Percentiles rank a stretch among this genome's conserved stretches.
phyloP scores from a whole-genome alignment of 1,139 yeast species.

The Debaryomycetaceae sp. region DNA sequence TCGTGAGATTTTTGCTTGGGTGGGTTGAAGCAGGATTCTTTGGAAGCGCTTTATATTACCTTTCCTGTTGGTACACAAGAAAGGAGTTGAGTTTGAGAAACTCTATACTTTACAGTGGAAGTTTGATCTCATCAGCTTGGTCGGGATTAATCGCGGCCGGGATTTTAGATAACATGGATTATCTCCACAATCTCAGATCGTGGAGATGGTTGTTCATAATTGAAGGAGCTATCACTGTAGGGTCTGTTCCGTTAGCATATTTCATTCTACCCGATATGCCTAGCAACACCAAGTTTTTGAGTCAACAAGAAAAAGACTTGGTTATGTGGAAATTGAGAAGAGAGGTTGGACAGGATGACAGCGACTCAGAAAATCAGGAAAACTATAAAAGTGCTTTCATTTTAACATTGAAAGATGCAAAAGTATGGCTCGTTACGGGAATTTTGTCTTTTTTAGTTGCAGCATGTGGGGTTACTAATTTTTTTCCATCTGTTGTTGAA shows the following conservation, averaged over 20 bases:
- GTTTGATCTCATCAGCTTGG: slow-evolving; percentile 76
- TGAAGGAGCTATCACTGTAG: slow-evolving; percentile 70
- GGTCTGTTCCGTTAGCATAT: slow-evolving; percentile 52
- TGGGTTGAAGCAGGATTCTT: slow-evolving; percentile 58
- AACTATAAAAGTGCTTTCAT: slow-evolving; percentile 34
- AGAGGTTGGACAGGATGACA: slow-evolving; percentile 41
- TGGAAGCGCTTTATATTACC: slow-evolving; percentile 48
- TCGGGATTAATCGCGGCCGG: slow-evolving; percentile 66
- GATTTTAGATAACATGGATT: slow-evolving; percentile 38
- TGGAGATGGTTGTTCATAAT: slow-evolving; percentile 78
- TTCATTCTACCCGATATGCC: slow-evolving; percentile 74
- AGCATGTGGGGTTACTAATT: slow-evolving; percentile 57
- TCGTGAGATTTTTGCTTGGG: slow-evolving; percentile 48
- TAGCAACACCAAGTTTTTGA: slow-evolving; percentile 46
- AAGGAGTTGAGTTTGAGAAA: slow-evolving; percentile 50
- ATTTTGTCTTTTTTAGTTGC: slow-evolving; percentile 50
- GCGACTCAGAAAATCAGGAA: slow-evolving; percentile 27
- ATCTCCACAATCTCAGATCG: slow-evolving; percentile 37
- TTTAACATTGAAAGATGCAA: slow-evolving; percentile 40
- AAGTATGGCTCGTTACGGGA: slow-evolving; percentile 47
- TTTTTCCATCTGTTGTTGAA: slow-evolving; percentile 58
- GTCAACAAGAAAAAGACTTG: slow-evolving; percentile 46
- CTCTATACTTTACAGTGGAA: slow-evolving; percentile 59
- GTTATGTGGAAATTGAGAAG: slow-evolving; percentile 41
- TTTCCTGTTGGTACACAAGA: slow-evolving; percentile 49